These are phyloP conservation scores for Xerocomellus intermedius DNA, from an alignment of 768 basidiomycete species.

Conservation along the genomic window DNA sequence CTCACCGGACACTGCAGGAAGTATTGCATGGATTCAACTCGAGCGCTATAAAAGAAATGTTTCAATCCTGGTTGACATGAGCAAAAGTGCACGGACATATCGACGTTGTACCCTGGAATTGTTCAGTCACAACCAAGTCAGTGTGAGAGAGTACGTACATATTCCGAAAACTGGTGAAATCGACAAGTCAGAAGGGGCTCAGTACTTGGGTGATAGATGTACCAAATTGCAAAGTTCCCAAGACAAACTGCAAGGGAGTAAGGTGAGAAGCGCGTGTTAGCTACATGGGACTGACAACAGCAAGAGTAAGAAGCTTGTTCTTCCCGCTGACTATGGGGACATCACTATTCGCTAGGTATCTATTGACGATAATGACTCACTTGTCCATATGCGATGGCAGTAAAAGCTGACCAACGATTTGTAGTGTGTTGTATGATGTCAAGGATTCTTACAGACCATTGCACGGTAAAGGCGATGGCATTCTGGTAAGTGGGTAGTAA, in stretches of 20 bases:
- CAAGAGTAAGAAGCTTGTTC: constrained; percentile 7
- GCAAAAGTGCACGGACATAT: neutral
- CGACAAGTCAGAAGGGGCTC: neutral
- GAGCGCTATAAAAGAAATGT: neutral
- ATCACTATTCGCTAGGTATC: neutral
- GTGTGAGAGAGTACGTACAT: neutral
- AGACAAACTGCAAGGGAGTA: neutral
- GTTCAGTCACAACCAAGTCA: neutral
- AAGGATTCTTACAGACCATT: constrained; percentile 3
- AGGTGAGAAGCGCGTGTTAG: neutral
- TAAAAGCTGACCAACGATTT: constrained; percentile 5
- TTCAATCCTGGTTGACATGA: neutral
- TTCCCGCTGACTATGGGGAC: constrained; percentile 8
- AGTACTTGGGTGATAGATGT: neutral
- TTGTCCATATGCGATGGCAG: constrained; percentile 13
- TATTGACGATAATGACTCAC: neutral
- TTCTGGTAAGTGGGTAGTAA: neutral
- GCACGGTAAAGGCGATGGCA: neutral
- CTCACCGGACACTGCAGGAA: constrained; percentile 6
- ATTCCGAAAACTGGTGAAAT: neutral
- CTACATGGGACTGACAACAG: constrained; percentile 2
- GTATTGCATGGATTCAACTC: constrained; percentile 2
- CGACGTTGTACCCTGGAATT: constrained; percentile 2
- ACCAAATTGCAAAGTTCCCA: neutral
- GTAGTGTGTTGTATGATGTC: neutral